Evolutionary conservation across 805 yeast species (phyloP).

Genomic region (Sungouiella thailandica): DNA sequence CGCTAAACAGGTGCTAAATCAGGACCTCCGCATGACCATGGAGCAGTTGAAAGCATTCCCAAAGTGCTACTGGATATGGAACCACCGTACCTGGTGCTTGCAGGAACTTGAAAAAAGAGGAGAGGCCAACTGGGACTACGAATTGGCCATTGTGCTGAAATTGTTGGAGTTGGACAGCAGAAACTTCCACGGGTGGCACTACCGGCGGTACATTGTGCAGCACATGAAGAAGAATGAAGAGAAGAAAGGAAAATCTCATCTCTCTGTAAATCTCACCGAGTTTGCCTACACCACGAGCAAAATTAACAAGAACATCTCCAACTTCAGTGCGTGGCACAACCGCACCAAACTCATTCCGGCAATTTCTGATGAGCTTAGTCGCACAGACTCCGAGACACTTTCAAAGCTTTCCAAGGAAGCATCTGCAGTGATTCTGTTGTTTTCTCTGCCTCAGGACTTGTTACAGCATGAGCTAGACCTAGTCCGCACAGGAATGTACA

Average conservation of each 20-base stretch:
- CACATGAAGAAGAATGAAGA: constrained; percentile 24
- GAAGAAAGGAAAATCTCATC: constrained; percentile 3
- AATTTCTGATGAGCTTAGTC: constrained; percentile 28
- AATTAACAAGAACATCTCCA: constrained; percentile 81
- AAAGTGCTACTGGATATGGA: constrained; percentile 97
- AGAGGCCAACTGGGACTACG: constrained; percentile 61
- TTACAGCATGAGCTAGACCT: constrained; percentile 57
- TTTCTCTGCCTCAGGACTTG: constrained; percentile 29
- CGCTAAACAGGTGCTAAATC: constrained; percentile 25
- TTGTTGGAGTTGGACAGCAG: constrained; percentile 70
- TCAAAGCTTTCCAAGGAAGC: neutral
- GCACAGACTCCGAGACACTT: neutral
- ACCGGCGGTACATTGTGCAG: constrained; percentile 66
- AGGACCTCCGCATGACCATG: constrained; percentile 61
- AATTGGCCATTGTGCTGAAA: constrained; percentile 63
- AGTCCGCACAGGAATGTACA: constrained; percentile 78
- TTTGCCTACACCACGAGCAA: constrained; percentile 71
- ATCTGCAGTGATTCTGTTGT: constrained; percentile 11
- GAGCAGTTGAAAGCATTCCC: constrained; percentile 61
- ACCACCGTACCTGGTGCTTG: constrained; percentile 82
- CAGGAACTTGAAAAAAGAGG: constrained; percentile 39
- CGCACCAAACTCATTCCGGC: constrained; percentile 64
- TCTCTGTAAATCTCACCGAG: constrained; percentile 45
- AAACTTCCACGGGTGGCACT: constrained; percentile 95
- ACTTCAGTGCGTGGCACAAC: constrained; percentile 95